phyloP scores from a whole-genome alignment of 305 asterid genomes.

The Nicotiana rustica region DNA sequence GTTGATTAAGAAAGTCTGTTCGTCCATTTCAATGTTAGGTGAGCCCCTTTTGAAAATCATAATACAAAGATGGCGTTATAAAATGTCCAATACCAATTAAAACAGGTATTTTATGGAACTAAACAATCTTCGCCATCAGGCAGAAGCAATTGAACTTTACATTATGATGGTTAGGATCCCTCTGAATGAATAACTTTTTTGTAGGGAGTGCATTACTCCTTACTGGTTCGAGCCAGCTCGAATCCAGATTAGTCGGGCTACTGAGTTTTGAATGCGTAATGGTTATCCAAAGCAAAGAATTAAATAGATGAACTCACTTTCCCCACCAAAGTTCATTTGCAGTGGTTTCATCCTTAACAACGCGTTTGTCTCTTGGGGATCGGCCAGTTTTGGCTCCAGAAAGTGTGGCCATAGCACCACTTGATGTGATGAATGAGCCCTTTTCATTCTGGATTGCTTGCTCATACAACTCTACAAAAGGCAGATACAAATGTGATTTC shows the following conservation, averaged over 20 bases:
- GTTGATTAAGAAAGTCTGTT: conserved; percentile 87
- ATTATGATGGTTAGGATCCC: too few relatives aligned
- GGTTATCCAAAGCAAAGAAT: not conserved
- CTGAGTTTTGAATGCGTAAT: not conserved
- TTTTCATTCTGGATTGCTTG: conserved; percentile 88
- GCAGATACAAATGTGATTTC: conserved; percentile 32
- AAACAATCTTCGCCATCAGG: not conserved
- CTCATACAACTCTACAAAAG: conserved; percentile 75
- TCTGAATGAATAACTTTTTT: too few relatives aligned
- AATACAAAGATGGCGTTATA: not conserved
- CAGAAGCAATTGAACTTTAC: too few relatives aligned
- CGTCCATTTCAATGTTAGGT: conserved; percentile 96
- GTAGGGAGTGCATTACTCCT: too few relatives aligned
- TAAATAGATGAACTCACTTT: conserved; percentile 61
- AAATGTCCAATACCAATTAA: not conserved
- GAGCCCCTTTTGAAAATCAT: conserved; percentile 66
- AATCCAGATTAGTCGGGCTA: too few relatives aligned
- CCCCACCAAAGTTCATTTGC: conserved; percentile 87
- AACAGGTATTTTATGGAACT: not conserved
- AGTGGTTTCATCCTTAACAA: conserved; percentile 84
- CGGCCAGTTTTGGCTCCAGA: conserved; percentile 99
- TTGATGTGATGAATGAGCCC: conserved; percentile 81
- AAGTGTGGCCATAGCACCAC: conserved; percentile 90
- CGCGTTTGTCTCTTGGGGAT: conserved; percentile 88
- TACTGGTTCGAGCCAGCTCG: too few relatives aligned